A percentile compares a stretch with the other conserved stretches of the same genome.
These are phyloP conservation scores for Helenozyma rhizophorensis DNA, from an alignment of 805 yeast genomes.

Conservation along the genomic window DNA sequence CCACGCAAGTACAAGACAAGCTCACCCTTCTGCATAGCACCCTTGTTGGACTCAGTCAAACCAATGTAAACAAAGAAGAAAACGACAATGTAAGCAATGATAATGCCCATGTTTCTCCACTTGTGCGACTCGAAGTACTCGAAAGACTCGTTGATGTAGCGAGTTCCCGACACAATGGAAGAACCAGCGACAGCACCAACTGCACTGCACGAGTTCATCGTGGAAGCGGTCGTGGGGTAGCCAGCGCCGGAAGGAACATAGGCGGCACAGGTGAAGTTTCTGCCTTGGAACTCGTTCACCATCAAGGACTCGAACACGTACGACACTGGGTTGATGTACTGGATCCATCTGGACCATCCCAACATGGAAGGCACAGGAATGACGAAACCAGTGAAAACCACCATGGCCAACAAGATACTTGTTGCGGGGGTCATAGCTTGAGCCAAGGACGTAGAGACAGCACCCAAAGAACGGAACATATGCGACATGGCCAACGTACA, in stretches of 20 bases:
- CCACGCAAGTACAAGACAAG: slow-evolving; percentile 28
- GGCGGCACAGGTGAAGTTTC: slow-evolving; percentile 51
- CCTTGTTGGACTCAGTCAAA: slow-evolving; percentile 42
- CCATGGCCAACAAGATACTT: slow-evolving; percentile 46
- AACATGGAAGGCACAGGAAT: slow-evolving; percentile 39
- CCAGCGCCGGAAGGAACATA: slow-evolving; percentile 59
- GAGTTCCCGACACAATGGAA: slow-evolving; percentile 52
- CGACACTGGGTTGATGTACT: slow-evolving; percentile 39
- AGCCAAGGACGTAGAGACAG: slow-evolving; percentile 36
- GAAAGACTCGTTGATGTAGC: slow-evolving; percentile 46
- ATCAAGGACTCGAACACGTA: slow-evolving; percentile 53
- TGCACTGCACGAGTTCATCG: slow-evolving; percentile 50
- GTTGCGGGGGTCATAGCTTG: slow-evolving; percentile 45
- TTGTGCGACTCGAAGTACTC: slow-evolving; percentile 52
- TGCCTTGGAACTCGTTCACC: slow-evolving; percentile 59
- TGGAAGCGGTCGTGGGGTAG: slow-evolving; percentile 36
- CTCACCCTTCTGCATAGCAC: slow-evolving; percentile 44
- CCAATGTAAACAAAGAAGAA: slow-evolving; percentile 32
- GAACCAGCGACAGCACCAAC: slow-evolving; percentile 59
- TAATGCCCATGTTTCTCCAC: slow-evolving; percentile 80
- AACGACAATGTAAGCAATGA: slow-evolving; percentile 48
- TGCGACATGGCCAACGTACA: slow-evolving; percentile 33
- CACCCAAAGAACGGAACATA: slow-evolving; percentile 39
- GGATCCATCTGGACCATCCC: slow-evolving; percentile 33
- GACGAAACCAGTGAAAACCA: slow-evolving; percentile 50